Evolutionary conservation across 495 filamentous ascomycete species (phyloP), one percentile per base, ranked within the genome.

Genomic region (Daldinia bambusicola): DNA sequence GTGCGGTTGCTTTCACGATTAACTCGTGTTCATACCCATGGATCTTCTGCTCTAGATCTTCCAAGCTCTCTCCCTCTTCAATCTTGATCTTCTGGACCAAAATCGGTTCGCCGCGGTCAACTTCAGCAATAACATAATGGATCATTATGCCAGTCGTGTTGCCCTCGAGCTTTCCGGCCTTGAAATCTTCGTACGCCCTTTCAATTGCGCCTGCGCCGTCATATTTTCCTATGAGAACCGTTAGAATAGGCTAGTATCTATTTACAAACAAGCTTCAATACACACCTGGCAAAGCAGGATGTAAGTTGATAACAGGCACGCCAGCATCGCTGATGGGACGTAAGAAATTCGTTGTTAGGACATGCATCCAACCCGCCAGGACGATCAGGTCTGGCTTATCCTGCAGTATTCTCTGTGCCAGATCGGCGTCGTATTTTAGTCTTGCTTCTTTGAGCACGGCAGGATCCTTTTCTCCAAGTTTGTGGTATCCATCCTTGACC

Each of bases 111-210:
- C 94, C 94, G 76, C 89, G 86, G 79, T 97, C 94, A 43, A 97
- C 93, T 72, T 94, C 89, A 41, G 84, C 86, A 70, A 97, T 92
- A 51, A 97, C 93, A 75, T 93, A 89, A 79, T 97, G 94, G 2
- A 96, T 89, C 94, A 98, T 97, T n/a, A 95, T 89, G 0, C 94
- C 94, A 1, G 93, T 97, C 77, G 85, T 88, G 53, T 79, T 80
- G 67, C 84, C 77, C 73, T 91, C 86, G 40, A 95, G 86, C 77
- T 87, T 88, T 7, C 91, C 92, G 22, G 86, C 86, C 75, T 89
- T 73, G 78, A 89, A 96, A 56, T 92, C 92, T 37, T 87, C 84
- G 78, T 90, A 91, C 20, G 94, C 94, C 16, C 93, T 84, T 63
- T 89, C 85, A 69, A 98, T 96, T 2, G 92, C 93, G 66, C 87